A percentile compares a stretch with the other conserved stretches of the same genome.
Conservation (phyloP, 441 rosid species). For the Adansonia gregorii region DNA sequence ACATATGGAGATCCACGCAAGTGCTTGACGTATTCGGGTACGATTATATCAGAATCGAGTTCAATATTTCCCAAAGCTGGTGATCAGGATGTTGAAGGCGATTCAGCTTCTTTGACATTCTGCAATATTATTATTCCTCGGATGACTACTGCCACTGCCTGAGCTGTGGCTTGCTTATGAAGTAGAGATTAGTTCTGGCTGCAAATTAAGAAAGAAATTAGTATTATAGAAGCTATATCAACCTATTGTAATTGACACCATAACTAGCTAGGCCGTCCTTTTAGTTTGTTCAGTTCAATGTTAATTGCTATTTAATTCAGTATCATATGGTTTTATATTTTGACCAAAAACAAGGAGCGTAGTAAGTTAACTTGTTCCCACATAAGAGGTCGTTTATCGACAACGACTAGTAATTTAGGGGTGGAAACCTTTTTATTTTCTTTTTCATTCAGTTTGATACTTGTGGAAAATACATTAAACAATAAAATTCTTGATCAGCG, state of each 20-base stretch:
- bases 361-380: too few species aligned
- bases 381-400: too few species aligned
- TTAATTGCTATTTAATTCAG: not conserved
- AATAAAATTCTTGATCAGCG: too few species aligned
- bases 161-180: not conserved
- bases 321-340: not conserved
- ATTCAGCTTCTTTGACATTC: slow-evolving; percentile 25
- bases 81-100: not conserved
- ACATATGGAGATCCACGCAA: slow-evolving; percentile 26
- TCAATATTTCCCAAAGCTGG: slow-evolving; percentile 21
- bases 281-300: not conserved
- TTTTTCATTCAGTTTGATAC: too few species aligned
- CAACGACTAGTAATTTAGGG: too few species aligned
- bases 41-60: slow-evolving; percentile 11
- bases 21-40: slow-evolving; percentile 35
- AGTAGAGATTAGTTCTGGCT: not conserved
- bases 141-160: not conserved
- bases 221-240: not conserved
- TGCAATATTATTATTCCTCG: not conserved
- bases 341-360: too few species aligned
- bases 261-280: not conserved
- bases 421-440: too few species aligned
- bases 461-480: too few species aligned
- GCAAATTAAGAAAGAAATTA: not conserved
- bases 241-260: not conserved